Evolutionary conservation across 208 protist species (phyloP), one percentile per base, ranked within the genome.

Genomic region (Trypanosoma melophagium): DNA sequence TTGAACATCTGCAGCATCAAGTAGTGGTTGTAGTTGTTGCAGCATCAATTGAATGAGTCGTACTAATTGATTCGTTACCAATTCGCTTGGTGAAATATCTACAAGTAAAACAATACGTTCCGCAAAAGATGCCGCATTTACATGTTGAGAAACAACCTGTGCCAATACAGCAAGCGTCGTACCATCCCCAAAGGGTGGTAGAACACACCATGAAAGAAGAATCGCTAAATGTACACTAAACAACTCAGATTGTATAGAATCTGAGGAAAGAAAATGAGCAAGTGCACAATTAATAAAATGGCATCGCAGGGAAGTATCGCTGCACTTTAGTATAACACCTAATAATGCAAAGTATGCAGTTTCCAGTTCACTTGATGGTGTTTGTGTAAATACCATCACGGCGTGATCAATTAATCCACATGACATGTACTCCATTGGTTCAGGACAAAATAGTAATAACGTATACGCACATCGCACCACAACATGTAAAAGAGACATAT

Each of bases 41-140:
- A 61, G 14, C 40, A 64, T 16, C 31, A 44, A 45, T 14, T 42
- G 63, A 8, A 92, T 59, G 7, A 88, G 60, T 1, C 56, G 56
- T 0, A 51, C 54, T 19, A 94, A 3, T 9, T 53, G 49, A 0
- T 64, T 22, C 22, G 69, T 76, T 10, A 66, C 74, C 24, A 92
- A 52, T 0, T 8, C 1, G 64, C 65, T 83, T 12, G 81, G 79
- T 4, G 81, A 84, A 3, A 94, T 79, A 51, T 94, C 89, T 10
- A 92, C 59, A n/a, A 94, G 47, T 55, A 94, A 57, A 3, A 90
- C 83, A 13, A 94, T 28, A 21, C 80, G 69, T 57, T 94, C 84
- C 12, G 77, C 62, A 47, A 94, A 70, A 14, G 64, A 60, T n/a
- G 2, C 19, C 3, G 31, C 58, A 52, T 69, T 59, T 7, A 41